phyloP scores from a whole-genome alignment of 1,284 basidiomycete species.

The Wallemia mellicola region DNA sequence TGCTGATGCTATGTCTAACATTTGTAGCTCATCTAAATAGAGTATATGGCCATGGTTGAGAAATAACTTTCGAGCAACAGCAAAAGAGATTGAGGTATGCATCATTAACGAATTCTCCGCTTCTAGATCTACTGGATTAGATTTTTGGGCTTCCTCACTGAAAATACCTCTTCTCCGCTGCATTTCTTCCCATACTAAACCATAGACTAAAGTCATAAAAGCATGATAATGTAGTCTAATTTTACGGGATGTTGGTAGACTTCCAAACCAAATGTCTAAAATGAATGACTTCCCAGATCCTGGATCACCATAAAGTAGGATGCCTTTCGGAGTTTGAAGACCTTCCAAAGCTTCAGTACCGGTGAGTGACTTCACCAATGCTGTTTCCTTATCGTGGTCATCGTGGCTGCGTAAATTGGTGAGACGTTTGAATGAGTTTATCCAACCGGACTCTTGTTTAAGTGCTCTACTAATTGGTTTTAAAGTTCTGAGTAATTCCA shows the following conservation, averaged over 20 bases:
- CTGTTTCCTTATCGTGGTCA: not conserved
- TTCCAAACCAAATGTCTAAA: conserved; percentile 16
- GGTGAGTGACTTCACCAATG: not conserved
- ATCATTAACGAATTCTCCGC: conserved; percentile 7
- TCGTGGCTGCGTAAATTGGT: not conserved
- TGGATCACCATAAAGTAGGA: conserved; percentile 15
- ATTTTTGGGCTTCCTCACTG: conserved; percentile 6
- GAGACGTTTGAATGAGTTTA: too few species aligned
- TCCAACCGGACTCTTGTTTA: too few species aligned
- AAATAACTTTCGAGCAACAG: conserved; percentile 13
- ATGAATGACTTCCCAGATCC: conserved; percentile 16
- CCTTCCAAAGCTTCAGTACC: not conserved
- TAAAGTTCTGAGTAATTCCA: not conserved
- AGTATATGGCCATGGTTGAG: conserved; percentile 15
- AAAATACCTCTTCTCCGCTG: not conserved
- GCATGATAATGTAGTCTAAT: conserved; percentile 16
- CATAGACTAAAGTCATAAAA: conserved; percentile 9
- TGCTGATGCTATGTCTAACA: conserved; percentile 14
- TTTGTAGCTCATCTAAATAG: conserved; percentile 18
- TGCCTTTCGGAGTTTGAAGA: conserved; percentile 6
- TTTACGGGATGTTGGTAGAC: conserved; percentile 13
- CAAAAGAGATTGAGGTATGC: conserved; percentile 7
- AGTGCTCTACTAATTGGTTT: not conserved
- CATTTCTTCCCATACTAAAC: not conserved
- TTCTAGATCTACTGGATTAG: conserved; percentile 12